Evolutionary conservation across 768 basidiomycete genomes (phyloP), one percentile per base, ranked within the genome.

Genomic region (Tylopilus intermedius): DNA sequence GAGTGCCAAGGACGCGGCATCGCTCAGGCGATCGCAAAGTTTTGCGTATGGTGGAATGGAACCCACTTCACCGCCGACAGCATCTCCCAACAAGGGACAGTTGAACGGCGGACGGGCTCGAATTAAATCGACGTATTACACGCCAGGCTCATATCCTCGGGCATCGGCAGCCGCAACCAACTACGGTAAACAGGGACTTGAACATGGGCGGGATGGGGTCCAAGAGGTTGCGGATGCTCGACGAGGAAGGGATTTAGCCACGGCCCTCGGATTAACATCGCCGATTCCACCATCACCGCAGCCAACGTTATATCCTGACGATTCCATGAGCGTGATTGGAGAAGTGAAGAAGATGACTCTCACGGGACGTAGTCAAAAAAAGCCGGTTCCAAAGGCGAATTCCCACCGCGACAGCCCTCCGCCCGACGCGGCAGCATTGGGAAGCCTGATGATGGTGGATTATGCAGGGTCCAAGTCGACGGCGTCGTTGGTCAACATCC

Each of bases 81-180:
- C 40, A 53, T 59, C 58, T 66, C 62, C 40, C 1, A 60, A 62
- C 45, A 50, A 53, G 38, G 56, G 40, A 3, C 60, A 60, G 27
- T 66, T 65, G 46, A 70, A 60, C 45, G 80, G 78, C 51, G 82
- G 86, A 37, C 81, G 86, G 35, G 79, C 78, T 44, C 79, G 79
- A 33, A 82, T 88, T 58, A 84, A 86, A 64, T 86, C 85, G 8
- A 77, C 84, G 6, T 85, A 88, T 61, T 82, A 80, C 53, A 76
- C 79, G 8, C 74, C 78, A 4, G 75, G 79, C 6, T 66, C 74
- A 37, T 78, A 81, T 67, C 76, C 78, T 61, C 81, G 81, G 39
- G 72, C 73, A 26, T 84, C 84, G 13, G 71, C 73, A 18, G 67
- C 76, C 40, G 71, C 75, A 22, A 62, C 71, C 21, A 58, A 59